Conservation (phyloP, 179 eudicot species). For the Beta macrorhiza region DNA sequence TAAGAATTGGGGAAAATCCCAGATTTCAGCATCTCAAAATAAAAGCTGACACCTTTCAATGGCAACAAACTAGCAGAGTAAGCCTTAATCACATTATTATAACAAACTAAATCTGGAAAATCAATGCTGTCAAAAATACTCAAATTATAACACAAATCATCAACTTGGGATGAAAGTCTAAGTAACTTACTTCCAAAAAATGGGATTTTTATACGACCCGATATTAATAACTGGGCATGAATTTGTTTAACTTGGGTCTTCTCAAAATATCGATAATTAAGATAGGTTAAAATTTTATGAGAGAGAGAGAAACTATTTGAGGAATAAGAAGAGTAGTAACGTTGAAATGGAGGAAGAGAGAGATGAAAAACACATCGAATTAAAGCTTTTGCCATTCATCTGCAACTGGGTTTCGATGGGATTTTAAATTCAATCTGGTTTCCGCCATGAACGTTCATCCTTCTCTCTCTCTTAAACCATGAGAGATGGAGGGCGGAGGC, state of each 20-base stretch:
- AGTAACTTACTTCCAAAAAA: constrained; percentile 53
- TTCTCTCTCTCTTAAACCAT: constrained; percentile 1
- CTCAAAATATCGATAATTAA: constrained; percentile 31
- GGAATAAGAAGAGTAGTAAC: constrained; percentile 17
- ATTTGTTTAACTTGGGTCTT: constrained; percentile 47
- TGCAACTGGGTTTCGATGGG: constrained; percentile 31
- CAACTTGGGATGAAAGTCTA: constrained; percentile 41
- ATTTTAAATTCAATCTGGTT: constrained; percentile 16
- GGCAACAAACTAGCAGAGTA: constrained; percentile 44
- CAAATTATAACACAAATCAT: constrained; percentile 40
- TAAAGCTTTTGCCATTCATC: constrained; percentile 53
- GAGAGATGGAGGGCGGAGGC: not conserved
- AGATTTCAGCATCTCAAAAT: constrained; percentile 49
- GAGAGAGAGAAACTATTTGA: not conserved
- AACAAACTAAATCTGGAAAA: constrained; percentile 51
- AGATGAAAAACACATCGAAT: constrained; percentile 32
- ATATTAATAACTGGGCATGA: constrained; percentile 55
- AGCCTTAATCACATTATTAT: constrained; percentile 56
- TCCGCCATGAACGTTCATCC: constrained; percentile 38
- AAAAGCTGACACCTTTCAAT: constrained; percentile 43
- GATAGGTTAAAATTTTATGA: constrained; percentile 17
- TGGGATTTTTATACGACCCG: constrained; percentile 50
- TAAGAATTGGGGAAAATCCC: constrained; percentile 58
- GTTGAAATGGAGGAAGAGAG: constrained; percentile 15
- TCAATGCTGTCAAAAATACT: constrained; percentile 42